Base-by-base conservation (phyloP, 495 filamentous ascomycete genomes). In the Tuber umbilicatum region DNA sequence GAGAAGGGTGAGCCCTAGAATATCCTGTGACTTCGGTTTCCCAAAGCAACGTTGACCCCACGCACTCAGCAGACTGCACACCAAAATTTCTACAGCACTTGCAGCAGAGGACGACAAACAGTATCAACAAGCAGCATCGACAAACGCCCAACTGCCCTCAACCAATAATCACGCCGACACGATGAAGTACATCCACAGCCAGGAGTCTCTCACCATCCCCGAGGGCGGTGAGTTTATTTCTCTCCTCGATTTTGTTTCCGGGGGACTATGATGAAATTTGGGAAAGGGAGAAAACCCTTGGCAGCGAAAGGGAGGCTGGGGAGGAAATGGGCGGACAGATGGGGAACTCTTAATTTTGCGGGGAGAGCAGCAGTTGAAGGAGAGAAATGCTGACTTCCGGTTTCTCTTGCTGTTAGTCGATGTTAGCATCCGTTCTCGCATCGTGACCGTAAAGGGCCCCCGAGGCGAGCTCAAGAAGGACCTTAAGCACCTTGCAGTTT, bases 121-220 rank as follows among this genome's bases (percentile, higher is more conserved):
- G 55, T 14, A 35, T 35, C 55, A 5, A 35, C 27, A 64, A 35
- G 12, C n/a, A 64, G 27, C 27, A 31, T 31, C 27, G n/a, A 17
- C 3, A 64, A 64, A 16, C 27, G 55, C 14, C 55, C 55, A 64
- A 64, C 27, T 19, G 35, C 55, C 10, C 27, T 64, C 55, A 60
- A 19, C 55, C 14, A 64, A 64, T 64, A 64, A 64, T 41, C n/a
- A 70, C 69, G 69, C 79, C 85, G 86, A 84, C 89, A 95, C 91
- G 86, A 97, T 97, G 94, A 92, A 91, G 88, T 97, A 97, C 91
- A 97, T 98, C 88, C 93, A 97, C 88, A 94, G 92, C 83, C 87
- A 92, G 87, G 94, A 99, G 90, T 89, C 89, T 86, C 89, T 99
- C 86, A 88, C 89, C 81, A 92, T 99, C 85, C 95, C 96, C 78